A percentile compares a stretch with the other conserved stretches of the same genome.
These are phyloP conservation scores for Amanita pallidorosea DNA, from an alignment of 768 basidiomycete species.

Conservation along the genomic window DNA sequence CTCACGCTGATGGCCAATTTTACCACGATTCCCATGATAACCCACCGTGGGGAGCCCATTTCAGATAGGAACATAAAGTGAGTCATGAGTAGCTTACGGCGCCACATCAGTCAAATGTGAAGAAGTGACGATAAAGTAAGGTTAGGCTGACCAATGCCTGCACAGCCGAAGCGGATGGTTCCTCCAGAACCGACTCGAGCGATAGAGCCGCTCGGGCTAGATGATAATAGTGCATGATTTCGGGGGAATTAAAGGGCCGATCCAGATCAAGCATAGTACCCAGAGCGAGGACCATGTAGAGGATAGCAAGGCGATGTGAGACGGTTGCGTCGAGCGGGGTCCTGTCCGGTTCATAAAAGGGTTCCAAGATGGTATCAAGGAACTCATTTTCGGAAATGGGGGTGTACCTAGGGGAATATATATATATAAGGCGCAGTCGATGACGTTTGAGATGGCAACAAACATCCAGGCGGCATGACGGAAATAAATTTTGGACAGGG, in stretches of 20 bases:
- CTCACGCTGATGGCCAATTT: conserved; percentile 62
- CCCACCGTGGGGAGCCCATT: conserved; percentile 54
- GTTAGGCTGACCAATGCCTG: conserved; percentile 46
- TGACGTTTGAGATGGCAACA: conserved; percentile 15
- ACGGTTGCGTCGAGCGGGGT: conserved; percentile 27
- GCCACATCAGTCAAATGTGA: conserved; percentile 9
- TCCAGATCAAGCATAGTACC: conserved; percentile 54
- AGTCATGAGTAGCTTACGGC: conserved; percentile 42
- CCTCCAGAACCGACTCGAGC: conserved; percentile 54
- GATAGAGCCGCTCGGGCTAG: conserved; percentile 48
- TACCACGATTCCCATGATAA: conserved; percentile 58
- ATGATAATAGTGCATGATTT: conserved; percentile 51
- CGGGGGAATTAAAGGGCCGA: conserved; percentile 37
- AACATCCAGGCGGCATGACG: conserved; percentile 67
- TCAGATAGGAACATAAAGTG: conserved; percentile 42
- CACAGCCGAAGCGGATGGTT: conserved; percentile 38
- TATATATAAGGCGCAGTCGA: background rate
- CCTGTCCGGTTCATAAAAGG: conserved; percentile 36
- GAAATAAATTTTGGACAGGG: conserved; percentile 44
- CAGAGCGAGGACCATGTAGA: conserved; percentile 55
- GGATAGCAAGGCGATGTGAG: conserved; percentile 46
- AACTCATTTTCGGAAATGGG: conserved; percentile 55
- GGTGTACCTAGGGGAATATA: conserved; percentile 38
- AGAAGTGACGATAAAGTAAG: conserved; percentile 6
- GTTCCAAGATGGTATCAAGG: conserved; percentile 36